These are phyloP conservation scores for Diatrype stigma DNA, from an alignment of 2,329 filamentous ascomycete species.

Conservation along the genomic window DNA sequence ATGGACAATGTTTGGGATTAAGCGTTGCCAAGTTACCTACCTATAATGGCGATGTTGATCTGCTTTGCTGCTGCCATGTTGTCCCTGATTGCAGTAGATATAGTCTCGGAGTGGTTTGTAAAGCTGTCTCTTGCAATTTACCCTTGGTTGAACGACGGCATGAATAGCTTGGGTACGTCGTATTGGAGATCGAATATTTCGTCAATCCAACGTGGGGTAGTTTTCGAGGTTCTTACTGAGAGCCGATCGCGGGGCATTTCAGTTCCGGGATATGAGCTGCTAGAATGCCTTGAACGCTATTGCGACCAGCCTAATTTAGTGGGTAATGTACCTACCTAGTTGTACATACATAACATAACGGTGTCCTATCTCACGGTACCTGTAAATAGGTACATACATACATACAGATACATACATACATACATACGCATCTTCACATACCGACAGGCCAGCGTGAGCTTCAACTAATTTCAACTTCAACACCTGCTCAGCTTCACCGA, in stretches of 20 bases:
- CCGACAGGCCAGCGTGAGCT: too few relatives aligned
- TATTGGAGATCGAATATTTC: neutral
- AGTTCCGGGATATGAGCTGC: conserved; percentile 1
- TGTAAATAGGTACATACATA: too few relatives aligned
- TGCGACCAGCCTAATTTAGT: conserved; percentile 5
- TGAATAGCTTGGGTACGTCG: neutral
- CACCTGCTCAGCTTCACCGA: too few relatives aligned
- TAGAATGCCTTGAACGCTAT: too few relatives aligned
- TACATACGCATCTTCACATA: too few relatives aligned
- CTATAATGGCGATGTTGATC: conserved; percentile 50
- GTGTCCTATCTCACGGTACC: too few relatives aligned
- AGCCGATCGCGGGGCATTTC: conserved; percentile 28
- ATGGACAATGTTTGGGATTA: too few relatives aligned
- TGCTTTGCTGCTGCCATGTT: conserved; percentile 42
- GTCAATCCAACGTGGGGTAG: conserved; percentile 16
- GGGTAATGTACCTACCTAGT: neutral
- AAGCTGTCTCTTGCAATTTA: neutral
- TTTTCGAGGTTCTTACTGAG: too few relatives aligned
- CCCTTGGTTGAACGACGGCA: neutral
- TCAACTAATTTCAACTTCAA: too few relatives aligned
- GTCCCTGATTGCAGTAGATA: conserved; percentile 1
- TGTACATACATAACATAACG: too few relatives aligned
- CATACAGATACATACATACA: too few relatives aligned
- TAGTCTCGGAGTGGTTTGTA: conserved; percentile 8
- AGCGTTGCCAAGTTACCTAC: too few relatives aligned